Base-by-base conservation (phyloP, 805 yeast genomes). In the Hanseniaspora nectarophila region DNA sequence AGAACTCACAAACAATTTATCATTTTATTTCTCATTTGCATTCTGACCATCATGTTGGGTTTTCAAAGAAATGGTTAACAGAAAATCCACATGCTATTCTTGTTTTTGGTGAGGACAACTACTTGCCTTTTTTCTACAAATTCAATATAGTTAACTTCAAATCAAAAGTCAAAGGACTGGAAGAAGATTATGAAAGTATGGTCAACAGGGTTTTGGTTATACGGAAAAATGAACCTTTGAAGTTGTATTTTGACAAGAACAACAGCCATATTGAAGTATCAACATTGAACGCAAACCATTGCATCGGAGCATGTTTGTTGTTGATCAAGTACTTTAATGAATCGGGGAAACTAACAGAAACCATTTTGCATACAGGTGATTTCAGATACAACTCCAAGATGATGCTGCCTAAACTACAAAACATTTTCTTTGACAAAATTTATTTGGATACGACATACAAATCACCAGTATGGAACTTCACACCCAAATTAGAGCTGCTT, bases 271-370 rank as follows among this genome's bases (percentile, higher is more conserved):
- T 75, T 0, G 71, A 70, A 33, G 88, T 87, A 0, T 75, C 80
- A 0, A 70, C 81, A 12, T 66, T 82, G 5, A 88, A 85, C 58
- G 98, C 97, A 0, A 90, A 92, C 59, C 98, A 92, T 66, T 92
- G 98, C 65, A 98, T 98, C 1, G 98, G 98, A 1, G 86, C 97
- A 2, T 86, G 78, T 0, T 75, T 92, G 0, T 84, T 89, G 55
- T 65, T 88, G 12, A 83, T 86, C 59, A 82, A 81, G 59, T 68
- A 68, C 50, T 52, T 40, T 23, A 54, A 55, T 8, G 38, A 48
- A 1, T 66, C 73, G 3, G 63, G 68, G 0, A 43, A 64, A 0
- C 50, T 56, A 1, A 53, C 54, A 2, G 61, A 49, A n/a, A 16
- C 66, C 66, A 39, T 70, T 73, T 66, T 92, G 31, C 98, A 92